Evolutionary conservation across 2,329 filamentous ascomycete genomes (phyloP).

Genomic region (Aspergillus sp.): DNA sequence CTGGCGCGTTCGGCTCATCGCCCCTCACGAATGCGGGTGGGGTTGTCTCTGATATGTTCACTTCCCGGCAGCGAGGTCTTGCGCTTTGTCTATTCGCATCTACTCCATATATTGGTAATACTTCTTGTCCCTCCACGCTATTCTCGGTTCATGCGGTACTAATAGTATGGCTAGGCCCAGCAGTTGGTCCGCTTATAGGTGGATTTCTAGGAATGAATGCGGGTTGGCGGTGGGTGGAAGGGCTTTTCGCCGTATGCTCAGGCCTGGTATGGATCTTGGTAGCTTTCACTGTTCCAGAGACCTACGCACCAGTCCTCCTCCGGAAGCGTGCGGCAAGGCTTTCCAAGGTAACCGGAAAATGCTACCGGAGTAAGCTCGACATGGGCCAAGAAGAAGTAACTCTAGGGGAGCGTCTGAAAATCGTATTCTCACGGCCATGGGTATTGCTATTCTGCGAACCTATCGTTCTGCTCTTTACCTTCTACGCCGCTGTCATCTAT

Average conservation of each 20-base stretch:
- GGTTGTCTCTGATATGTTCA: conserved; percentile 54
- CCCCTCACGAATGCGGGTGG: conserved; percentile 55
- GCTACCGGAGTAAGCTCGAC: conserved; percentile 28
- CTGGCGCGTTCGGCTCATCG: conserved; percentile 52
- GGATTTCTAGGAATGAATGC: conserved; percentile 56
- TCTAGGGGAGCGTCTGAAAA: conserved; percentile 28
- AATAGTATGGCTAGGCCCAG: conserved; percentile 40
- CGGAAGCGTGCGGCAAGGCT: conserved; percentile 40
- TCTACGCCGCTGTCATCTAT: conserved; percentile 43
- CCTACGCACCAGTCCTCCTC: conserved; percentile 43
- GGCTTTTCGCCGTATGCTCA: conserved; percentile 55
- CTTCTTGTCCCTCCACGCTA: neutral
- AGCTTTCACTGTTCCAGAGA: conserved; percentile 16
- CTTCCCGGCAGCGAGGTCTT: conserved; percentile 43
- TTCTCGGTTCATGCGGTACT: neutral
- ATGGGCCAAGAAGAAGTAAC: conserved; percentile 5
- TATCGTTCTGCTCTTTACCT: conserved; percentile 39
- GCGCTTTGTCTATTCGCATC: conserved; percentile 59
- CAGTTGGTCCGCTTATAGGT: conserved; percentile 55
- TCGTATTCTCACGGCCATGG: conserved; percentile 41
- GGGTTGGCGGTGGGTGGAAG: conserved; percentile 62
- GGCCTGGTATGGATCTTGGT: conserved; percentile 45
- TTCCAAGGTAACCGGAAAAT: conserved; percentile 41
- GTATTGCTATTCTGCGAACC: conserved; percentile 40
- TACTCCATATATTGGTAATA: conserved; percentile 50